A percentile compares a stretch with the other conserved stretches of the same genome.
These are phyloP conservation scores for Knoxia roxburghii DNA, from an alignment of 257 asterid genomes.

Conservation along the genomic window DNA sequence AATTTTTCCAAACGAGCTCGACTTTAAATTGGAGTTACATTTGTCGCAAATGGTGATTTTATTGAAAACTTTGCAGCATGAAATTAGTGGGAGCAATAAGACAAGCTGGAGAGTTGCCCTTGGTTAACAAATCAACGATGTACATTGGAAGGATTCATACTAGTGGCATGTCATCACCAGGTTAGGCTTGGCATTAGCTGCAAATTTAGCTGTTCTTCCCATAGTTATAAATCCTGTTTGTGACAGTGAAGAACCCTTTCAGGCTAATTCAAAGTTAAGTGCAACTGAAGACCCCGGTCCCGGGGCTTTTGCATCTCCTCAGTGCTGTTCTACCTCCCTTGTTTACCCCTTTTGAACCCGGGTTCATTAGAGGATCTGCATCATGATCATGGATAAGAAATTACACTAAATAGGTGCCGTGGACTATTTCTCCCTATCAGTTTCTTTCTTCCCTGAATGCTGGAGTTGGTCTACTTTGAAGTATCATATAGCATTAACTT, in stretches of 20 bases:
- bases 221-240: conserved; percentile 12
- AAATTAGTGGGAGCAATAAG: conserved; percentile 49
- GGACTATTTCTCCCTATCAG: background rate
- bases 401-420: conserved; percentile 15
- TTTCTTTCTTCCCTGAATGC: background rate
- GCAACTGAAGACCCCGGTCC: conserved; percentile 23
- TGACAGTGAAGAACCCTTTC: conserved; percentile 26
- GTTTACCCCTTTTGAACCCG: conserved; percentile 8
- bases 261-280: conserved; percentile 32
- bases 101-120: conserved; percentile 72
- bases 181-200: conserved; percentile 21
- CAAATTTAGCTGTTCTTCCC: conserved; percentile 9
- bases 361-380: conserved; percentile 16
- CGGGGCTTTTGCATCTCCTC: conserved; percentile 8
- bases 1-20: background rate
- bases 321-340: conserved; percentile 7
- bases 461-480: too few species aligned
- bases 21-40: background rate
- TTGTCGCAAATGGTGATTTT: background rate
- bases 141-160: conserved; percentile 57
- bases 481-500: too few species aligned
- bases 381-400: conserved; percentile 13
- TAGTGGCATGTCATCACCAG: conserved; percentile 37
- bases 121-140: conserved; percentile 80
- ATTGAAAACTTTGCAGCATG: conserved; percentile 38